Evolutionary conservation across 176 grass and related monocot genomes (phyloP).

Genomic region (Aegilops longissima): DNA sequence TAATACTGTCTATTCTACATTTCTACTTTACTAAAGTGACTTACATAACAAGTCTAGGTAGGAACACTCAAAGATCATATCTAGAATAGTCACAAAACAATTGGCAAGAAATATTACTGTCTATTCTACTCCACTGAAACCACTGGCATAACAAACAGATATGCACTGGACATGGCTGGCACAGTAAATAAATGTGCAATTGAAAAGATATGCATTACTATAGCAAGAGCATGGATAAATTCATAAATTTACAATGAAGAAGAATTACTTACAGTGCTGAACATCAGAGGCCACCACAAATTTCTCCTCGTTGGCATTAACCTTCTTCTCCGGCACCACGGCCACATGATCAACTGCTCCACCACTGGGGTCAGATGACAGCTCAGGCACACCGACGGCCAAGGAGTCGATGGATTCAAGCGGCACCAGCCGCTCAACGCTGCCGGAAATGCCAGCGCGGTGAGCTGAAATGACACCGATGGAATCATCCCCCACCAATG

Average conservation of each 20-base stretch:
- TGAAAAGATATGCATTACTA: too few species aligned
- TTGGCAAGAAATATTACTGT: not conserved
- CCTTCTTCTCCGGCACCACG: not conserved
- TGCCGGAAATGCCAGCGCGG: slow-evolving; percentile 18
- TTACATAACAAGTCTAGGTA: not conserved
- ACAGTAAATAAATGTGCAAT: not conserved
- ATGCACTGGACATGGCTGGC: not conserved
- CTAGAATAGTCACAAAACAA: not conserved
- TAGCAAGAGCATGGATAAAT: not conserved
- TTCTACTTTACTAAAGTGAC: slow-evolving; percentile 1
- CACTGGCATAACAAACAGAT: slow-evolving; percentile 7
- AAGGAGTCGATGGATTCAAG: slow-evolving; percentile 54
- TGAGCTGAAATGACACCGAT: slow-evolving; percentile 14
- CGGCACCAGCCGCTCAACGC: slow-evolving; percentile 26
- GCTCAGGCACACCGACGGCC: not conserved
- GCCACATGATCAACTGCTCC: slow-evolving; percentile 26
- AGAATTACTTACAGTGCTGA: slow-evolving; percentile 36
- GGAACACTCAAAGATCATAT: not conserved
- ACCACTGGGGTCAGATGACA: slow-evolving; percentile 1
- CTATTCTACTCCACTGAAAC: not conserved
- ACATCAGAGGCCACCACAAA: slow-evolving; percentile 14
- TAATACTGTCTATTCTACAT: not conserved
- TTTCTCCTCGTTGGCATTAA: slow-evolving; percentile 38
- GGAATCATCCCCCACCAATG: slow-evolving; percentile 37
- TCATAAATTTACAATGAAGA: slow-evolving; percentile 2